A percentile compares a stretch with the other conserved stretches of the same genome.
These are phyloP conservation scores for Blyttiomyces sp. DNA, from an alignment of 371 early-diverging fungal genomes.

Conservation along the genomic window DNA sequence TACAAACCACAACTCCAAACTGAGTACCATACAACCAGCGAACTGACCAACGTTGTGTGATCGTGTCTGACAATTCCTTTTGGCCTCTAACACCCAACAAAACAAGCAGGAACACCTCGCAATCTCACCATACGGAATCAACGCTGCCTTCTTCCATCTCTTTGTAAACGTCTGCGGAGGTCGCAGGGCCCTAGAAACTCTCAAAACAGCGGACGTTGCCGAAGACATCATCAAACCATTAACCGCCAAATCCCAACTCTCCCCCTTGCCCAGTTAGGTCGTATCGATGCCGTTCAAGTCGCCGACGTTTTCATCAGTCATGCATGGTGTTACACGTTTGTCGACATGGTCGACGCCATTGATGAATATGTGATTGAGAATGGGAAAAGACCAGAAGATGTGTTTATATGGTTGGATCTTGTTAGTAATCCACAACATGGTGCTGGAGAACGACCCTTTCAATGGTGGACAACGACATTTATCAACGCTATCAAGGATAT, in stretches of 20 bases:
- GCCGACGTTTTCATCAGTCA: slow-evolving; percentile 21
- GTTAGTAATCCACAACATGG: slow-evolving; percentile 18
- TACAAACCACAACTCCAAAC: too few relatives aligned
- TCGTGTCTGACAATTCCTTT: too few relatives aligned
- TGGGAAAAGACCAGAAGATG: too few relatives aligned
- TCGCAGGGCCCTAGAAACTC: slow-evolving; percentile 2
- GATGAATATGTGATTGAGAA: too few relatives aligned
- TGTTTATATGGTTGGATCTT: slow-evolving; percentile 23
- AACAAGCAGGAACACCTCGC: too few relatives aligned
- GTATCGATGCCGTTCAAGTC: background rate
- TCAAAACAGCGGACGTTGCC: slow-evolving; percentile 18
- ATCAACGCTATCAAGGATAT: slow-evolving; percentile 12
- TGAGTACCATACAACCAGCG: too few relatives aligned
- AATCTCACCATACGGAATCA: too few relatives aligned
- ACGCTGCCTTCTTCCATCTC: too few relatives aligned
- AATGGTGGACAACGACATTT: slow-evolving; percentile 22
- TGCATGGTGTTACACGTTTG: slow-evolving; percentile 23
- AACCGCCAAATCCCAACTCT: slow-evolving; percentile 4
- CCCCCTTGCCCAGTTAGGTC: background rate
- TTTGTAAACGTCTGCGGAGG: slow-evolving; percentile 20
- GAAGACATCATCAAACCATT: slow-evolving; percentile 17
- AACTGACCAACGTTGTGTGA: too few relatives aligned
- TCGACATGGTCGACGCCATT: slow-evolving; percentile 21
- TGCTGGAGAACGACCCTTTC: slow-evolving; percentile 1
- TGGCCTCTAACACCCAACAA: too few relatives aligned